Evolutionary conservation across 148 eudicot genomes (phyloP).

Genomic region (Rhododendron henanense): DNA sequence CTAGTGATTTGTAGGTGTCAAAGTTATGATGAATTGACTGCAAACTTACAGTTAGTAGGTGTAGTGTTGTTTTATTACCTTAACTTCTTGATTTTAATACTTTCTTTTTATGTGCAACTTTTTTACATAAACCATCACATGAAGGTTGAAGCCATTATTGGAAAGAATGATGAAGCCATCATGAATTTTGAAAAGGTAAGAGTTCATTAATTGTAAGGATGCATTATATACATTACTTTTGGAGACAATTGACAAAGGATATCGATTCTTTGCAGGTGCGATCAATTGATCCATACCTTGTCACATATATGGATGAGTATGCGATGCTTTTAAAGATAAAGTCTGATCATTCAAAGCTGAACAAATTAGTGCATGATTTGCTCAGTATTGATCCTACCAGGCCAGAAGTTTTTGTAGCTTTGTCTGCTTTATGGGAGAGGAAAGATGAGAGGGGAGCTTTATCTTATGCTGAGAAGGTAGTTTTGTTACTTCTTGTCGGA

Average conservation of each 20-base stretch:
- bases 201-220: slow-evolving; percentile 2
- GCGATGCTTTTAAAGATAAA: slow-evolving; percentile 89
- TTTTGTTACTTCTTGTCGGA: slow-evolving; percentile 6
- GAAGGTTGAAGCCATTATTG: slow-evolving; percentile 85
- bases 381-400: slow-evolving; percentile 74
- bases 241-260: not conserved
- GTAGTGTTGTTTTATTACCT: not conserved
- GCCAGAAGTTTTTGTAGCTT: slow-evolving; percentile 93
- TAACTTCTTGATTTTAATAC: not conserved
- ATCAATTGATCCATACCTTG: slow-evolving; percentile 72
- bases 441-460: slow-evolving; percentile 93
- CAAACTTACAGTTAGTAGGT: not conserved
- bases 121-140: slow-evolving; percentile 9
- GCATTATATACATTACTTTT: not conserved
- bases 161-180: slow-evolving; percentile 82
- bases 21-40: not conserved
- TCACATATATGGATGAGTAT: slow-evolving; percentile 96
- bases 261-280: slow-evolving; percentile 56
- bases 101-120: not conserved
- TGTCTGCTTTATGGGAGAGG: slow-evolving; percentile 85
- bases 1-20: not conserved
- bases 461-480: slow-evolving; percentile 84
- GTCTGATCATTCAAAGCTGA: slow-evolving; percentile 72
- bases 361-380: slow-evolving; percentile 88
- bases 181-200: slow-evolving; percentile 80